phyloP scores from a whole-genome alignment of 805 yeast species.

The Suhomyces tanzawaensis region DNA sequence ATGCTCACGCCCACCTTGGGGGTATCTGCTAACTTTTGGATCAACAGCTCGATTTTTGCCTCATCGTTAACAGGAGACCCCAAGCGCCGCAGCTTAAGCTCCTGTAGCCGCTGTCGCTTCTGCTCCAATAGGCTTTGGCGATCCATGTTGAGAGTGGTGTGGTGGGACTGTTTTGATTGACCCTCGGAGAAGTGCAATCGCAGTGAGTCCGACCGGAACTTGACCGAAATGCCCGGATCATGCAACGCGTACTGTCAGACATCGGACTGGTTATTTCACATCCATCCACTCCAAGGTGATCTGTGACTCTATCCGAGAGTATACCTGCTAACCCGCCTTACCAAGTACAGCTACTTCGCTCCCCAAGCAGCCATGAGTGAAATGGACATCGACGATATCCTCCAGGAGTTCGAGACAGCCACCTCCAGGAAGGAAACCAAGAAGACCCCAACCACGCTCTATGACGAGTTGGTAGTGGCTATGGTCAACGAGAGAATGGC shows the following conservation, averaged over 20 bases:
- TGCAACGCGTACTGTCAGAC: no score
- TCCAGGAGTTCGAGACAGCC: constrained; percentile 56
- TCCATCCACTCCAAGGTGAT: no score
- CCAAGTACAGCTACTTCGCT: no score
- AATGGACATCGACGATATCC: constrained; percentile 68
- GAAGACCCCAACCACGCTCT: constrained; percentile 24
- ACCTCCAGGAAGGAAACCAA: constrained; percentile 11
- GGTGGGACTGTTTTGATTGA: background rate
- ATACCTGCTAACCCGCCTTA: no score
- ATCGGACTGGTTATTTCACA: no score
- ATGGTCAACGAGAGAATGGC: constrained; percentile 86
- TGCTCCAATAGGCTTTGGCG: constrained; percentile 39
- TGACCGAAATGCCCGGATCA: background rate
- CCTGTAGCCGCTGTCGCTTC: constrained; percentile 35
- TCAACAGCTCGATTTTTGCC: constrained; percentile 14
- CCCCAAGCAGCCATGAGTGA: constrained; percentile 1
- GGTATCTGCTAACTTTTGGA: constrained; percentile 9
- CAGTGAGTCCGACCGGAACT: background rate
- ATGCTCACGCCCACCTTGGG: constrained; percentile 18
- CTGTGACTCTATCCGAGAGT: no score
- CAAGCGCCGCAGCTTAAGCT: constrained; percentile 23
- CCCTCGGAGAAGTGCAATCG: background rate
- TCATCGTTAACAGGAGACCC: constrained; percentile 11
- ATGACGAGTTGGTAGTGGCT: constrained; percentile 48
- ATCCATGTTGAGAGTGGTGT: constrained; percentile 26